Evolutionary conservation across 805 yeast genomes (phyloP), one percentile per base, ranked within the genome.

Genomic region (Yarrowia osloensis): DNA sequence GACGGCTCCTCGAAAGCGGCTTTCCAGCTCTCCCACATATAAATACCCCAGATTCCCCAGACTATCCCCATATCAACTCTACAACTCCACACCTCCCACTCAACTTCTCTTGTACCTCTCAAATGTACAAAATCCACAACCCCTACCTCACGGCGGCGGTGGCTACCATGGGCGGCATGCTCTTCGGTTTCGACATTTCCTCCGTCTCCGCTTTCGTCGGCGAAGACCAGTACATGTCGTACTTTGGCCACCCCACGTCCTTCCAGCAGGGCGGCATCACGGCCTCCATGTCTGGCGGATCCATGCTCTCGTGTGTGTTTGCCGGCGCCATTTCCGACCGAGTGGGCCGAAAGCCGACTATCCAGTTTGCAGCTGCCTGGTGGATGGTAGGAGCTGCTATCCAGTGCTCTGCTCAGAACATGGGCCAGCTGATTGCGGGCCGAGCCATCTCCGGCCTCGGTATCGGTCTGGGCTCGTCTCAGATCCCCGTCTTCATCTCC

Each of bases 161-260:
- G 40, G 81, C 91, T 57, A 82, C 89, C 68, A 74, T 88, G 28
- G 88, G 90, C 49, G 94, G 93, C 54, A 78, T 86, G 77, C 81
- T 90, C 75, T 85, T 88, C 76, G 96, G 96, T 67, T 85, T 89
- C 73, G 97, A 90, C 75, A 86, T 88, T 66, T 85, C 94, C 2
- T 89, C 96, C 0, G 84, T 90, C 79, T 84, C 92, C 0, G 87
- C 90, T 1, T 88, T 90, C 71, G 80, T 89, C 49, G 80, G 81
- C 1, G 77, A 82, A 15, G 76, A 74, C 0, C 77, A 79, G n/a
- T 90, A 89, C 74, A 74, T 75, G 35, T 70, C 75, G 0, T 86
- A 76, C 71, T 89, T 89, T 77, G 70, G 82, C 68, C 65, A 76
- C 47, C 91, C 93, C 9, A 75, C 78, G 39, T 80, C 91, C 0